Evolutionary conservation across 2,329 filamentous ascomycete species (phyloP), one percentile per base, ranked within the genome.

Genomic region (Xylariaceae sp.): DNA sequence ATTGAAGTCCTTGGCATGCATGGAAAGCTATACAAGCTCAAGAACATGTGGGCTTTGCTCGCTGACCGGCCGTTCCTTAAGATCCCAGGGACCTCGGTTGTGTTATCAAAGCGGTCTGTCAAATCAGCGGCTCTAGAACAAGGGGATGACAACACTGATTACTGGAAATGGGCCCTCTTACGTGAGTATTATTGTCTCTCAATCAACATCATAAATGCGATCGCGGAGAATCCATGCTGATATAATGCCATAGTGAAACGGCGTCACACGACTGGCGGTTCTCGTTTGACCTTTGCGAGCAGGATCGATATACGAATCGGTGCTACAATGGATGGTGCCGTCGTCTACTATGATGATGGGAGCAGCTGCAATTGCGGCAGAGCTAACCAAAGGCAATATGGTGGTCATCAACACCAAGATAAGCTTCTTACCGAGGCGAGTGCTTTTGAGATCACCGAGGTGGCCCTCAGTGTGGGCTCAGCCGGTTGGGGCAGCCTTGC

Each of bases 291-390:
- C 9, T 56, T 57, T n/a, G 70, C 67, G 1, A 60, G 54, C 2
- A 62, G 56, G 13, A 66, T 75, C 19, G 71, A 74, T 45, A 49
- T 73, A 3, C 61, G 69, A 2, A 64, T 72, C 4, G 71, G 71
- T 3, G 60, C 54, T 31, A 50, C 56, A 6, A 63, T 73, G 31
- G 70, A 74, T 38, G 69, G 71, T 19, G 69, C 65, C 4, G 61
- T 68, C 24, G 64, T 74, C 3, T 57, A 68, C 45, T 74, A 69
- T 48, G 55, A 54, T 34, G 69, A 73, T 39, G 69, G 68, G 8
- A 57, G 61, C n/a, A 52, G 48, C 9, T 61, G 64, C 12, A 66
- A 69, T 19, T 73, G 69, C 50, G 70, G 71, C 0, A 37, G 48
- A 9, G 51, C 48, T 3, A n/a, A 48, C 0, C 42, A 50, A 11